A percentile compares a stretch with the other conserved stretches of the same genome.
Evolutionary conservation across 2,329 filamentous ascomycete genomes (phyloP).

Genomic region (Colletotrichum falcatum): DNA sequence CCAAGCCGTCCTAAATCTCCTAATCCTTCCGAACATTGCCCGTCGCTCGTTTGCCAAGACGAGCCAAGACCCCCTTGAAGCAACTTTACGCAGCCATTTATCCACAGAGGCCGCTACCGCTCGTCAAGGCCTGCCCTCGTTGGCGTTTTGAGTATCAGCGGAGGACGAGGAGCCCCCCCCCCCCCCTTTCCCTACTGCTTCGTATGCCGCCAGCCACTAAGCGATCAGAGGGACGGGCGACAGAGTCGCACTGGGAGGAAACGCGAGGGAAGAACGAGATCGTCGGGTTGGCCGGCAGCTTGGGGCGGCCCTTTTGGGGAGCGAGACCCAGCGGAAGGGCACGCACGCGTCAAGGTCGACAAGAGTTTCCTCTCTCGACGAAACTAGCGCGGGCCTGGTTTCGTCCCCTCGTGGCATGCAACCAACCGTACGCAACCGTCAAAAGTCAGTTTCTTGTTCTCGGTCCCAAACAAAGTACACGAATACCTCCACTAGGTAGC

Average conservation of each 20-base stretch:
- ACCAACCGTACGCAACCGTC: conserved; percentile 9
- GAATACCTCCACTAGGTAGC: too few relatives aligned
- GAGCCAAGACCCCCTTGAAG: conserved; percentile 21
- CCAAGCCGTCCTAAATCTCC: conserved; percentile 31
- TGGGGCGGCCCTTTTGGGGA: background rate
- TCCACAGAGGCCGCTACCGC: background rate
- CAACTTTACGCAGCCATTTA: conserved; percentile 27
- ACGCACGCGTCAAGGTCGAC: conserved; percentile 4
- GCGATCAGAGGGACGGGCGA: too few relatives aligned
- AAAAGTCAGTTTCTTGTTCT: background rate
- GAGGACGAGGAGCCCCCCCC: background rate
- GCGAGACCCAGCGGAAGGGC: background rate
- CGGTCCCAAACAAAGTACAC: background rate
- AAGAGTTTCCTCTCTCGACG: background rate
- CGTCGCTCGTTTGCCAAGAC: background rate
- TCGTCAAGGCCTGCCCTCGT: conserved; percentile 16
- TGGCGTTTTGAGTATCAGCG: conserved; percentile 4
- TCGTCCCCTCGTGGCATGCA: conserved; percentile 1
- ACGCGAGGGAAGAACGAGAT: background rate
- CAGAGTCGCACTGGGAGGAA: background rate
- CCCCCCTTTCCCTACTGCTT: too few relatives aligned
- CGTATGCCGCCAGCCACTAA: background rate
- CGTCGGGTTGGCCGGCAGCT: background rate
- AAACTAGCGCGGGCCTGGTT: background rate
- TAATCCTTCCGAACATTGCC: conserved; percentile 26